phyloP scores from a whole-genome alignment of 1,284 basidiomycete genomes.

The Ustilago bromivora region DNA sequence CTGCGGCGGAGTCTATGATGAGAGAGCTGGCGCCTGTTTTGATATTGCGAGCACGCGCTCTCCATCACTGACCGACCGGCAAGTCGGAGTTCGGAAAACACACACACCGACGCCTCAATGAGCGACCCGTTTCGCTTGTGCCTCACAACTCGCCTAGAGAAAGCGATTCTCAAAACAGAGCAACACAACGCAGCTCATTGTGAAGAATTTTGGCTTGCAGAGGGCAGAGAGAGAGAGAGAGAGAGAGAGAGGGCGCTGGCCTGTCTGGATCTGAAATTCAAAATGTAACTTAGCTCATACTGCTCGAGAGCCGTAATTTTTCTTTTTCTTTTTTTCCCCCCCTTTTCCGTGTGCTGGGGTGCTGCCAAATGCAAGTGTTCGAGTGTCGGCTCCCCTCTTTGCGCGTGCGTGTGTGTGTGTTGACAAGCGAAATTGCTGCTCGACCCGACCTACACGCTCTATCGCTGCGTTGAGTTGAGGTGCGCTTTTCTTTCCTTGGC shows the following conservation, averaged over 20 bases:
- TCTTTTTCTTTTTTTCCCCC: not conserved
- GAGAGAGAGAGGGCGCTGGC: not conserved
- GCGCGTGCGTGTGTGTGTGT: slow-evolving; percentile 1
- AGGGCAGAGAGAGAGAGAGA: not conserved
- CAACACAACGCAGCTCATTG: not conserved
- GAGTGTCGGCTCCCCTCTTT: not conserved
- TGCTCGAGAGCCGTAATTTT: not conserved
- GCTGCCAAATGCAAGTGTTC: not conserved
- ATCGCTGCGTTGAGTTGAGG: not conserved
- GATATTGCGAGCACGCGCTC: not conserved
- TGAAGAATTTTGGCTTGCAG: too few species aligned
- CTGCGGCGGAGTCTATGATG: not conserved
- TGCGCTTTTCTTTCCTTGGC: slow-evolving; percentile 2
- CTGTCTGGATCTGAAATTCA: not conserved
- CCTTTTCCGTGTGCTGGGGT: not conserved
- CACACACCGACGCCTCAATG: not conserved
- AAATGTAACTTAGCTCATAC: not conserved
- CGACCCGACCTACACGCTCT: not conserved
- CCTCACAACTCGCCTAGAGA: not conserved
- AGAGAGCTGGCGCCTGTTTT: not conserved
- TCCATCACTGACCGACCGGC: not conserved
- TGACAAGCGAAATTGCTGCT: not conserved
- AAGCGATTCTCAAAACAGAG: not conserved
- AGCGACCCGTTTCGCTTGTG: not conserved
- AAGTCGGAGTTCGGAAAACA: not conserved